These are phyloP conservation scores for Trichoderma lentiforme DNA, from an alignment of 2,329 filamentous ascomycete species.

Conservation along the genomic window DNA sequence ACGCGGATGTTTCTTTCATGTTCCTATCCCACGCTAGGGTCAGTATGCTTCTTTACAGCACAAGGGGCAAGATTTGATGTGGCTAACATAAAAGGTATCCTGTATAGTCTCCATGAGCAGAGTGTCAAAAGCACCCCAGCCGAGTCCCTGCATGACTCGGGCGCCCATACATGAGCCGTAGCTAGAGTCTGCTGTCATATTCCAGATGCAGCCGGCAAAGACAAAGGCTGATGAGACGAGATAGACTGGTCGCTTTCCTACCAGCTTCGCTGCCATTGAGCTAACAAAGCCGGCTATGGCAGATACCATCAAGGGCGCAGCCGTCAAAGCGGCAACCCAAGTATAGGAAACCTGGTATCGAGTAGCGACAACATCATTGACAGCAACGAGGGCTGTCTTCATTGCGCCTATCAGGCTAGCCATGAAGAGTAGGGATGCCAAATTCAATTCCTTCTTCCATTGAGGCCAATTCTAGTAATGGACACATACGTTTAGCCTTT, in stretches of 20 bases:
- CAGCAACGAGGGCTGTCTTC: constrained; percentile 53
- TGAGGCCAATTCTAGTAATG: constrained; percentile 50
- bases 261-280: constrained; percentile 43
- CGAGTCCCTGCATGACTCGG: constrained; percentile 53
- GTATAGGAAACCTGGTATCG: constrained; percentile 46
- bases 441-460: constrained; percentile 51
- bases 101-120: constrained; percentile 51
- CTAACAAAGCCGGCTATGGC: constrained; percentile 43
- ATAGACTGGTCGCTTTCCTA: constrained; percentile 54
- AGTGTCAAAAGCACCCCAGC: constrained; percentile 58
- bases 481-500: neutral
- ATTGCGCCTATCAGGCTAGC: constrained; percentile 47
- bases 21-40: constrained; percentile 33
- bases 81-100: constrained; percentile 54
- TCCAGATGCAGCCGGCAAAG: constrained; percentile 51
- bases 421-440: constrained; percentile 45
- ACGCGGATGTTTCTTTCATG: constrained; percentile 49
- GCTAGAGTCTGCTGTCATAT: constrained; percentile 40
- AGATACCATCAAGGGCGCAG: constrained; percentile 50
- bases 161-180: constrained; percentile 49
- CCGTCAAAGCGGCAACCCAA: constrained; percentile 48
- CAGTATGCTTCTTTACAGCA: neutral
- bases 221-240: constrained; percentile 44
- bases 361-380: constrained; percentile 43
- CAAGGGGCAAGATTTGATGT: too few species aligned